Evolutionary conservation across 805 yeast species (phyloP).

Genomic region (Spathaspora gorwiae): DNA sequence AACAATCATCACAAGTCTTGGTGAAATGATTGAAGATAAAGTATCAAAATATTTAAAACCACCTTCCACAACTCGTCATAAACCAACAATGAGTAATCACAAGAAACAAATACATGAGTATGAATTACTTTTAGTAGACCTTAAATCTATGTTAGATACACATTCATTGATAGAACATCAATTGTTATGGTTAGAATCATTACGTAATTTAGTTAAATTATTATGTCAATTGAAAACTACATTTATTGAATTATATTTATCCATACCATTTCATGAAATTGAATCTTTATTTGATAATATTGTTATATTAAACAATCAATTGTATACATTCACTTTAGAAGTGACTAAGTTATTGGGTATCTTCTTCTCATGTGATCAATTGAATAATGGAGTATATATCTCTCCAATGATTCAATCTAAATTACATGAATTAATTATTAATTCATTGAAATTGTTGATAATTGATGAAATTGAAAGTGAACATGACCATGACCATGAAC

Average conservation of each 20-base stretch:
- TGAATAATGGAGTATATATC: background rate
- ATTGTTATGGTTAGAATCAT: conserved; percentile 16
- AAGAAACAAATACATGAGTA: conserved; percentile 11
- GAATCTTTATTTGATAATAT: background rate
- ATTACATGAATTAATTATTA: conserved; percentile 4
- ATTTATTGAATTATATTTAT: conserved; percentile 4
- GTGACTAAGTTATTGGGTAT: background rate
- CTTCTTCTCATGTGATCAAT: background rate
- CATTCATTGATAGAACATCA: conserved; percentile 11
- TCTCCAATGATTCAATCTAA: background rate
- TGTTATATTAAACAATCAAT: background rate
- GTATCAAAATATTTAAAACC: conserved; percentile 1
- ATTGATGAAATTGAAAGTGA: conserved; percentile 10
- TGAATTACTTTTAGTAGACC: conserved; percentile 15
- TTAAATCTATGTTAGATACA: conserved; percentile 9
- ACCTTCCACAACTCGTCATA: background rate
- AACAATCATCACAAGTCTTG: background rate
- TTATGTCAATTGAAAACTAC: conserved; percentile 6
- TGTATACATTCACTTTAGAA: background rate
- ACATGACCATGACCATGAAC: background rate
- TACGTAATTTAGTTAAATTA: conserved; percentile 6
- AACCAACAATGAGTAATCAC: background rate
- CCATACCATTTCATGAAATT: conserved; percentile 2
- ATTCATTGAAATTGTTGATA: conserved; percentile 11
- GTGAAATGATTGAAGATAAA: conserved; percentile 1